Conservation (phyloP, 2,329 filamentous ascomycete genomes). For the Penicillium glabrum region DNA sequence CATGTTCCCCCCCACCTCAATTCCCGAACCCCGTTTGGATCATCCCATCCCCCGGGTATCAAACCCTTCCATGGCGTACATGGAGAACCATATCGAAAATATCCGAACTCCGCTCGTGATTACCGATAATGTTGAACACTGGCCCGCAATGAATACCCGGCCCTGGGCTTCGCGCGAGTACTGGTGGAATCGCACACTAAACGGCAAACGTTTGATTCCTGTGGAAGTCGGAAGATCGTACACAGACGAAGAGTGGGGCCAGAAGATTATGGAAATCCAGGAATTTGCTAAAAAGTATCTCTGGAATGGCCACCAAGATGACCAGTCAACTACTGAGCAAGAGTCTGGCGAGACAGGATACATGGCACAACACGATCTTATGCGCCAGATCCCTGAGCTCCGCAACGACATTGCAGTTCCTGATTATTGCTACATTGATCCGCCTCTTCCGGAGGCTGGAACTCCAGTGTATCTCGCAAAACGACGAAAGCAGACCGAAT, state of each 20-base stretch:
- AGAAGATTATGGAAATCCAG: constrained; percentile 73
- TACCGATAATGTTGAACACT: constrained; percentile 62
- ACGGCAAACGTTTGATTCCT: constrained; percentile 76
- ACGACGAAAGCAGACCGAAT: constrained; percentile 33
- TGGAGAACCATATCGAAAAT: constrained; percentile 60
- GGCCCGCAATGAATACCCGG: constrained; percentile 70
- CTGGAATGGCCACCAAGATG: constrained; percentile 20
- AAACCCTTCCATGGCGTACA: constrained; percentile 56
- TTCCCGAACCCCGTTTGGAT: constrained; percentile 34
- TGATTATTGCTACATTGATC: constrained; percentile 77
- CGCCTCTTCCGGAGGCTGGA: constrained; percentile 56
- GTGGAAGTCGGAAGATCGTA: constrained; percentile 86
- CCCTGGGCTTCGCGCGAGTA: constrained; percentile 76
- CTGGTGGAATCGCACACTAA: constrained; percentile 71
- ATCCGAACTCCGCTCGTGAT: constrained; percentile 66
- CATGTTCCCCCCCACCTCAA: constrained; percentile 34
- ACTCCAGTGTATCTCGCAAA: constrained; percentile 42
- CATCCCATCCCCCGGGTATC: constrained; percentile 41
- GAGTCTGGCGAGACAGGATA: constrained; percentile 60
- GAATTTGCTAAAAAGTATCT: constrained; percentile 69
- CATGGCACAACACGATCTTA: constrained; percentile 86
- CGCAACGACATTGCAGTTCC: constrained; percentile 75
- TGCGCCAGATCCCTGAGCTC: constrained; percentile 76
- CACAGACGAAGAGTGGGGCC: constrained; percentile 80
- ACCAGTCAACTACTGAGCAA: neutral